phyloP scores from a whole-genome alignment of 768 basidiomycete genomes.

The Termitomyces sp. region DNA sequence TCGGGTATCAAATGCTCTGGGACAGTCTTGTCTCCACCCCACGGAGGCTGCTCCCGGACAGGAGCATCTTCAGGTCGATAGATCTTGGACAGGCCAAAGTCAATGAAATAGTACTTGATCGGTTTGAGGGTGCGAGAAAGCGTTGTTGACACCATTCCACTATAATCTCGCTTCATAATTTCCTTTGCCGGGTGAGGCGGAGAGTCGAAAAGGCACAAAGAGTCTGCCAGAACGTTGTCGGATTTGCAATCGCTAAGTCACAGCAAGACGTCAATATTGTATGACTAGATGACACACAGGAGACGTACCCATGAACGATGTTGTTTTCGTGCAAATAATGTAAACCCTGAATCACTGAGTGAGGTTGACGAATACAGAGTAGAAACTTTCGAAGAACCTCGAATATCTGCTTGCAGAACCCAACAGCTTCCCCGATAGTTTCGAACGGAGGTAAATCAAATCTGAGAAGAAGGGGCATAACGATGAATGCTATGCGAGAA shows the following conservation, averaged over 20 bases:
- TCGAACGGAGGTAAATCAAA: slow-evolving; percentile 18
- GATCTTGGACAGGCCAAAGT: background rate
- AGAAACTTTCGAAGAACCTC: background rate
- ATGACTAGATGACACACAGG: background rate
- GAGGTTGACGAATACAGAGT: background rate
- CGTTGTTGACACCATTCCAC: background rate
- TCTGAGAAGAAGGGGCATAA: slow-evolving; percentile 24
- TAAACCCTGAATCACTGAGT: background rate
- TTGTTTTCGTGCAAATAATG: background rate
- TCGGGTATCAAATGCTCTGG: slow-evolving; percentile 24
- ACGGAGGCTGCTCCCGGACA: slow-evolving; percentile 27
- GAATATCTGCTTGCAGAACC: background rate
- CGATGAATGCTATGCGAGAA: slow-evolving; percentile 10
- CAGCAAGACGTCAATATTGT: background rate
- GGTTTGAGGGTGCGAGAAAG: background rate
- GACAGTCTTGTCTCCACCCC: slow-evolving; percentile 40
- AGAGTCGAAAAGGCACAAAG: background rate
- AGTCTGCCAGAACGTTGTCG: background rate
- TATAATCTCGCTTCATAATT: background rate
- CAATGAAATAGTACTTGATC: background rate
- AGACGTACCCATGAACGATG: background rate
- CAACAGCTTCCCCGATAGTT: slow-evolving; percentile 11
- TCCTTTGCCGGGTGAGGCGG: background rate
- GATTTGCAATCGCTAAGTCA: background rate
- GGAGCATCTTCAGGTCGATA: slow-evolving; percentile 21